These are phyloP conservation scores for Hymenoscyphus fructigenus DNA, from an alignment of 2,329 filamentous ascomycete genomes.

Conservation along the genomic window DNA sequence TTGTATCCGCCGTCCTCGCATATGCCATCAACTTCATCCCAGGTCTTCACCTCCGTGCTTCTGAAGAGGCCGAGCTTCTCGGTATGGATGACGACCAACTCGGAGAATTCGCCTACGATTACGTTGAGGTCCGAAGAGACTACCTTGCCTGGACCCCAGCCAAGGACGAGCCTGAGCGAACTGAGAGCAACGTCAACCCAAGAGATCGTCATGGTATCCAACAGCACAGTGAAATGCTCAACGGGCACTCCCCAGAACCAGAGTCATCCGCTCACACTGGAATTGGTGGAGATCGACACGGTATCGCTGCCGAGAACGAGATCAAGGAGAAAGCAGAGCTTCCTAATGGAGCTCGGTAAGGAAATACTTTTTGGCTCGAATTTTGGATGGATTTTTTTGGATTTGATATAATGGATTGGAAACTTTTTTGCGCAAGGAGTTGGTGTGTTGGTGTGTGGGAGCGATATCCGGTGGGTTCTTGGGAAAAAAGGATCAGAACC, in stretches of 20 bases:
- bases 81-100: constrained; percentile 91
- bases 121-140: constrained; percentile 84
- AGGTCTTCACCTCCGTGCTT: constrained; percentile 75
- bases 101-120: constrained; percentile 87
- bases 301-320: constrained; percentile 46
- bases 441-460: constrained; percentile 4
- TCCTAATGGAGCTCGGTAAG: not conserved
- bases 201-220: constrained; percentile 72
- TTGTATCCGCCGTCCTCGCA: constrained; percentile 71
- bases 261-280: constrained; percentile 41
- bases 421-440: constrained; percentile 3
- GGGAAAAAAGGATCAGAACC: not conserved
- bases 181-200: constrained; percentile 54
- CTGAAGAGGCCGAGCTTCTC: constrained; percentile 78
- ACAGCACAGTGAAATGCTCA: constrained; percentile 66
- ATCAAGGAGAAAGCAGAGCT: constrained; percentile 28
- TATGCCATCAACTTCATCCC: constrained; percentile 74
- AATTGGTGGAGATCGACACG: constrained; percentile 52
- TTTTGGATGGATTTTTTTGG: not conserved
- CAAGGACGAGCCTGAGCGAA: constrained; percentile 57
- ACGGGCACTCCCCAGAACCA: constrained; percentile 49
- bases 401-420: constrained; percentile 1
- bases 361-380: not conserved
- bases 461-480: constrained; percentile 7
- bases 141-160: constrained; percentile 86